phyloP scores from a whole-genome alignment of 2,329 filamentous ascomycete species.

The Aspergillus fumigatus region DNA sequence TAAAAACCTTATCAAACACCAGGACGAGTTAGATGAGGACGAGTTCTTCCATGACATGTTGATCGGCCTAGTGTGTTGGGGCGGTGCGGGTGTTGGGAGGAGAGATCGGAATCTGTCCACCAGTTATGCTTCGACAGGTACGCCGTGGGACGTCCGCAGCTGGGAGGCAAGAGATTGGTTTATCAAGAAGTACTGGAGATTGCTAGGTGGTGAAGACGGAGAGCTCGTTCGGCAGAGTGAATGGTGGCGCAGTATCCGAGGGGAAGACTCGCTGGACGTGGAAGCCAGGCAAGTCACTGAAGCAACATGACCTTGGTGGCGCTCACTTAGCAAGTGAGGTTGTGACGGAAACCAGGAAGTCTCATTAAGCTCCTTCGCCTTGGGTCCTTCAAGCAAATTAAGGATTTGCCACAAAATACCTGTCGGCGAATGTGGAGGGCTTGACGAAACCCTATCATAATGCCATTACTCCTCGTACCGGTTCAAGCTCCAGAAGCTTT shows the following conservation, averaged over 20 bases:
- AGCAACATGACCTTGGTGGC: too few species aligned
- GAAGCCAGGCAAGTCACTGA: background rate
- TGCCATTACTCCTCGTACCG: too few species aligned
- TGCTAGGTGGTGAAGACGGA: constrained; percentile 35
- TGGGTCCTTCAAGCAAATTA: too few species aligned
- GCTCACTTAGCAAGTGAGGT: too few species aligned
- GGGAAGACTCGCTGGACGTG: constrained; percentile 12
- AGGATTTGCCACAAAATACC: too few species aligned
- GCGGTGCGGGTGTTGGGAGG: constrained; percentile 11
- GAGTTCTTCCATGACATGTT: constrained; percentile 14
- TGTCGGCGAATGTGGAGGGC: too few species aligned
- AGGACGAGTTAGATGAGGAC: constrained; percentile 14
- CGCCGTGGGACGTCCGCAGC: constrained; percentile 44
- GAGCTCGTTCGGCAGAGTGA: constrained; percentile 27
- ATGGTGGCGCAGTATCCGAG: constrained; percentile 19
- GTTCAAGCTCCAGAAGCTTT: too few species aligned
- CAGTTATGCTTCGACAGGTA: constrained; percentile 24
- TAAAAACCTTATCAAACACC: constrained; percentile 13
- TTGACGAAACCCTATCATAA: too few species aligned
- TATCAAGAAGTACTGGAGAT: constrained; percentile 38
- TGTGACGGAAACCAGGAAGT: too few species aligned
- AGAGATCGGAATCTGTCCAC: constrained; percentile 11
- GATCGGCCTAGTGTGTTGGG: constrained; percentile 17
- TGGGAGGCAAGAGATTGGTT: constrained; percentile 46
- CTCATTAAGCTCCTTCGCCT: too few species aligned